Percentiles rank a stretch among this genome's conserved stretches.
Evolutionary conservation across 495 filamentous ascomycete genomes (phyloP).

Genomic region (Aspergillus bridgeri): DNA sequence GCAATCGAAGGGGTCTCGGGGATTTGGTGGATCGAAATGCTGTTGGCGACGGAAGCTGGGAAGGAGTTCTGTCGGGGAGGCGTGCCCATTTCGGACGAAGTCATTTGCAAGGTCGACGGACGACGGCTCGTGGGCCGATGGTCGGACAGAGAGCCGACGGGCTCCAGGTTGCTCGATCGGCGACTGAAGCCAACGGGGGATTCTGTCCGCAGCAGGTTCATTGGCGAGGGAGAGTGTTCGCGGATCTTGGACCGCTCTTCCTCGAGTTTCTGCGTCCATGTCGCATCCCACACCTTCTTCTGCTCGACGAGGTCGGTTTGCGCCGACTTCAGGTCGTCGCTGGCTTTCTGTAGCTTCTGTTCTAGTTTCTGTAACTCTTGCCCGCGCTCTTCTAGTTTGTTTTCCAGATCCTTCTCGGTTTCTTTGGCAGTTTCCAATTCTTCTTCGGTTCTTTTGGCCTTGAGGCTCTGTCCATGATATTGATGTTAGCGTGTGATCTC

Average conservation of each 20-base stretch:
- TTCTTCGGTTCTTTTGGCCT: constrained; percentile 73
- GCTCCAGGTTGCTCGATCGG: constrained; percentile 42
- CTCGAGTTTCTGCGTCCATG: constrained; percentile 58
- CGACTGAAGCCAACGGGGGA: constrained; percentile 47
- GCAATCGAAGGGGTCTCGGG: constrained; percentile 56
- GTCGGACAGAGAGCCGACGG: constrained; percentile 28
- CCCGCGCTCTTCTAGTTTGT: constrained; percentile 55
- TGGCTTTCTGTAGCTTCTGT: constrained; percentile 60
- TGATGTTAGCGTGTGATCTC: constrained; percentile 14
- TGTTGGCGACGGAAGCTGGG: constrained; percentile 34
- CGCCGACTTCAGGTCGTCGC: constrained; percentile 56
- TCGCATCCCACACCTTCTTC: constrained; percentile 61
- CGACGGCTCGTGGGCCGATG: constrained; percentile 46
- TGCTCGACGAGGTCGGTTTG: constrained; percentile 66
- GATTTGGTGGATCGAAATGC: constrained; percentile 27
- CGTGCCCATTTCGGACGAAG: constrained; percentile 39
- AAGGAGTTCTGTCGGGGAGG: constrained; percentile 43
- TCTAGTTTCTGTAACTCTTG: constrained; percentile 62
- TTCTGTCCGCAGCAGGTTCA: constrained; percentile 45
- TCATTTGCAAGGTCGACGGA: constrained; percentile 41
- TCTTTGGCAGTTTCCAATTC: constrained; percentile 72
- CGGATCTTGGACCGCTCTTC: constrained; percentile 76
- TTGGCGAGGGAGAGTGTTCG: constrained; percentile 46
- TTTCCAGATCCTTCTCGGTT: constrained; percentile 57
- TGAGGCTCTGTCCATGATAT: constrained; percentile 54